Percentiles rank a stretch among this genome's conserved stretches.
Conservation (phyloP, 1,139 yeast genomes). For the Suhomyces bokatorum region DNA sequence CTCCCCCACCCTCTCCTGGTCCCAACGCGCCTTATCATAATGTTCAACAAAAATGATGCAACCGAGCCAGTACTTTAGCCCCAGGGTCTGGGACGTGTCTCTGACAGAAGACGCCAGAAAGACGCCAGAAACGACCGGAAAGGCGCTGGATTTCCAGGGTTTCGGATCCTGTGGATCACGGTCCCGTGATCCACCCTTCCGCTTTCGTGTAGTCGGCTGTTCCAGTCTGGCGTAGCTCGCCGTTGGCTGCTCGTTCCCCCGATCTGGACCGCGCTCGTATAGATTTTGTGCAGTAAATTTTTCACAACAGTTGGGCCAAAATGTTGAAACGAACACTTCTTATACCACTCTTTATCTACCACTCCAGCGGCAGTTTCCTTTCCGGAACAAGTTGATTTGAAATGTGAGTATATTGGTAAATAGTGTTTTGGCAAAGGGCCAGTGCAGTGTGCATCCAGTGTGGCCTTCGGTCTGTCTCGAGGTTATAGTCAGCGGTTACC, state of each 20-base stretch:
- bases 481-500: no score
- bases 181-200: no score
- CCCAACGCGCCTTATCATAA: conserved; percentile 4
- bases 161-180: no score
- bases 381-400: conserved; percentile 4
- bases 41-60: conserved; percentile 10
- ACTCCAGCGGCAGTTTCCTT: conserved; percentile 3
- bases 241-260: conserved; percentile 1
- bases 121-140: no score
- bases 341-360: conserved; percentile 6
- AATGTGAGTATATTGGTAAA: conserved; percentile 10
- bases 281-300: conserved; percentile 10
- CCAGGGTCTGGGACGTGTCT: no score
- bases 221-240: no score
- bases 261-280: conserved; percentile 9
- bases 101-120: no score
- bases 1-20: conserved; percentile 4
- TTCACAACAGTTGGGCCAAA: conserved; percentile 9
- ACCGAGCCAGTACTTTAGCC: neutral
- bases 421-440: no score
- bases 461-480: no score
- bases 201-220: no score
- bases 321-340: conserved; percentile 9
- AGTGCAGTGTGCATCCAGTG: no score
- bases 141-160: no score